Percentiles rank a stretch among this genome's conserved stretches.
Conservation (phyloP, 768 basidiomycete genomes). For the Trametes gibbosa region DNA sequence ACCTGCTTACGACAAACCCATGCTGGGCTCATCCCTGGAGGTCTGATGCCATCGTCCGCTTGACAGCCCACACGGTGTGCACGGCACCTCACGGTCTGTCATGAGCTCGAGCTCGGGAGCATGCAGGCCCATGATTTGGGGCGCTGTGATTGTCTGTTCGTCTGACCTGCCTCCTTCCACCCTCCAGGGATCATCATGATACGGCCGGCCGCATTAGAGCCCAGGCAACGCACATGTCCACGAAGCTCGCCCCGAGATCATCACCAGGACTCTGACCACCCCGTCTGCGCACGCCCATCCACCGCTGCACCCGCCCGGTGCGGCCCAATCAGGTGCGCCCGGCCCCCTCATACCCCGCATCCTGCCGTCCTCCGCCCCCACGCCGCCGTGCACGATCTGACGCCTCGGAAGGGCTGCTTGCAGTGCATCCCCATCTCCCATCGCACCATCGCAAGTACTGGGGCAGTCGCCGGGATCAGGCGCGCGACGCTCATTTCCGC, state of each 20-base stretch:
- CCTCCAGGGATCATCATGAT: constrained; percentile 15
- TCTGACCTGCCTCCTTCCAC: neutral
- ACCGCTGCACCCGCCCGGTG: neutral
- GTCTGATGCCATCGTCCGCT: neutral
- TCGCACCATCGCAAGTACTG: neutral
- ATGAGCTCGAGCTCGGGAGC: neutral
- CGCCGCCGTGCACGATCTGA: neutral
- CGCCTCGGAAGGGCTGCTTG: neutral
- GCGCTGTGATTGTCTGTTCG: constrained; percentile 13
- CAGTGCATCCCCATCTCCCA: neutral
- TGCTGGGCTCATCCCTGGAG: neutral
- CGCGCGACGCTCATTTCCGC: constrained; percentile 3
- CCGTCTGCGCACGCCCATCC: neutral
- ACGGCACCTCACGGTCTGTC: constrained; percentile 5
- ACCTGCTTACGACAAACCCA: neutral
- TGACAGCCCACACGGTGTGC: neutral
- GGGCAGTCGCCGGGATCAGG: neutral
- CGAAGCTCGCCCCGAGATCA: neutral
- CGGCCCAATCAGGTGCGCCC: neutral
- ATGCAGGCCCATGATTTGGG: neutral
- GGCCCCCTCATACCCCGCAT: neutral
- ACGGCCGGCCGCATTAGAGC: constrained; percentile 5
- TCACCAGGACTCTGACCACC: neutral
- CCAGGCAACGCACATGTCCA: neutral
- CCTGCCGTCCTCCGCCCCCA: neutral